Evolutionary conservation across 1,284 basidiomycete species (phyloP).

Genomic region (Sanguinoderma infundibulare): DNA sequence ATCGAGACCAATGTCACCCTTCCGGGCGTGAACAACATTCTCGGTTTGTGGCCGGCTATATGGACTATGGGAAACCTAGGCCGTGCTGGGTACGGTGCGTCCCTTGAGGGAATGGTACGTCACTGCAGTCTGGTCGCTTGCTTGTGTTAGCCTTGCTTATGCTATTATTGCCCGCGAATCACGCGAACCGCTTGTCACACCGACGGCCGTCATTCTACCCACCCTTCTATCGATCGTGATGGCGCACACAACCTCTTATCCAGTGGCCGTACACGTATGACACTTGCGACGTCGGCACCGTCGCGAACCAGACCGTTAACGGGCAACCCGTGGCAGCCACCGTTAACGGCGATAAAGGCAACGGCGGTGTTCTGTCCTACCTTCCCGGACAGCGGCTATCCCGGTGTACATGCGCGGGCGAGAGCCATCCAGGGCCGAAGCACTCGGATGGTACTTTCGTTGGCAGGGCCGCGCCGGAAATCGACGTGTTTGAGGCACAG

Average conservation of each 20-base stretch:
- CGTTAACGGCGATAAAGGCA: constrained; percentile 47
- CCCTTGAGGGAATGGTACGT: constrained; percentile 60
- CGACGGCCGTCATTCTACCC: background rate
- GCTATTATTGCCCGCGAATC: background rate
- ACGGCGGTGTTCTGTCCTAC: constrained; percentile 55
- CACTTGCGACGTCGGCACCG: constrained; percentile 72
- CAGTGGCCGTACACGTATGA: constrained; percentile 82
- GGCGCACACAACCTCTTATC: background rate
- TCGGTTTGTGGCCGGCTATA: constrained; percentile 57
- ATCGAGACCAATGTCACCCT: constrained; percentile 42
- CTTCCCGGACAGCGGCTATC: constrained; percentile 85
- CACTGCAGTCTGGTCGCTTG: background rate
- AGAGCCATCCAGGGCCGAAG: constrained; percentile 77
- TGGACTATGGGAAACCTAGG: constrained; percentile 75
- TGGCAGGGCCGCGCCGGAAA: constrained; percentile 78
- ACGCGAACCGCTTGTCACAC: constrained; percentile 14
- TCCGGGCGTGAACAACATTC: constrained; percentile 43
- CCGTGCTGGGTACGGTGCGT: constrained; percentile 67
- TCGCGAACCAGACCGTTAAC: constrained; percentile 53
- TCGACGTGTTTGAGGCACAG: constrained; percentile 79
- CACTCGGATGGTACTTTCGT: constrained; percentile 58
- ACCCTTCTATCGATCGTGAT: background rate
- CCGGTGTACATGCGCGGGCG: constrained; percentile 68
- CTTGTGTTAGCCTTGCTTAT: background rate
- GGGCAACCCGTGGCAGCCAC: constrained; percentile 41